phyloP scores from a whole-genome alignment of 805 yeast genomes.

The Cyberlindnera samutprakarnensis region DNA sequence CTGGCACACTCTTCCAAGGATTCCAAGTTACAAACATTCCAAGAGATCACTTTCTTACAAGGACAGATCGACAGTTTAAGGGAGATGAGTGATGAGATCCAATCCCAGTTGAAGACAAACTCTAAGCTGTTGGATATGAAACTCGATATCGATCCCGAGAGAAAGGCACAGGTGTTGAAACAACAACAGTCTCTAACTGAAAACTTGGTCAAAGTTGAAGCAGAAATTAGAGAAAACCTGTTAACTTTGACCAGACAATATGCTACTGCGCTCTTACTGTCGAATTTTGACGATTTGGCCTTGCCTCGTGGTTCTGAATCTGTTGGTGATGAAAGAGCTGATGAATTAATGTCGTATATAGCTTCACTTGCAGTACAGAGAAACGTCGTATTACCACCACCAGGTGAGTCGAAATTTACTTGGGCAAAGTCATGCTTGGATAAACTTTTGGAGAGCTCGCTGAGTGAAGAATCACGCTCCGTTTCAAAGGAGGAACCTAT shows the following conservation, averaged over 20 bases:
- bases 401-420: constrained; percentile 8
- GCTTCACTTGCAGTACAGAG: constrained; percentile 21
- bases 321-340: constrained; percentile 8
- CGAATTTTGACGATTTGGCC: constrained; percentile 17
- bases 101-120: constrained; percentile 10
- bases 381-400: constrained; percentile 16
- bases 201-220: too few species aligned
- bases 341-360: constrained; percentile 20
- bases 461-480: neutral
- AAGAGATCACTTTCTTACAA: constrained; percentile 3
- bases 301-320: neutral
- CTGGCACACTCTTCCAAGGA: constrained; percentile 8
- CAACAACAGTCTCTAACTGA: too few species aligned
- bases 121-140: too few species aligned
- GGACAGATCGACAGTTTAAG: constrained; percentile 5
- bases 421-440: constrained; percentile 23
- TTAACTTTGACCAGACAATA: constrained; percentile 12
- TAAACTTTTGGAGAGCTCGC: constrained; percentile 3
- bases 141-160: too few species aligned
- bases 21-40: constrained; percentile 1
- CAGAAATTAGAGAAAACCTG: neutral
- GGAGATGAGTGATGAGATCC: constrained; percentile 11
- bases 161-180: too few species aligned
- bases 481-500: constrained; percentile 2
- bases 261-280: constrained; percentile 13